phyloP scores from a whole-genome alignment of 2,329 filamentous ascomycete species.

The Hypoxylon sp. region DNA sequence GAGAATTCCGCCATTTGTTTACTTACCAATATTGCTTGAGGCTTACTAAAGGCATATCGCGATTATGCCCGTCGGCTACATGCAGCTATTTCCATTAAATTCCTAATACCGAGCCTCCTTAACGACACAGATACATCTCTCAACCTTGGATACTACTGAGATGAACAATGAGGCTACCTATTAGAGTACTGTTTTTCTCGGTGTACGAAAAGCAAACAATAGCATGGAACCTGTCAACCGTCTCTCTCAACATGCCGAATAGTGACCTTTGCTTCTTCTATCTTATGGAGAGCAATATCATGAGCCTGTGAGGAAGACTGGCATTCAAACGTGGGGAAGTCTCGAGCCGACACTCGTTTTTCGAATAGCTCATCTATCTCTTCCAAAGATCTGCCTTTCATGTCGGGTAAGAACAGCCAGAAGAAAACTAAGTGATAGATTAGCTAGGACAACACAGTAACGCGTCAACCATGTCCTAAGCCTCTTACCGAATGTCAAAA shows the following conservation, averaged over 20 bases:
- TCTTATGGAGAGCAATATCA: constrained; percentile 39
- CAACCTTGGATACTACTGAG: neutral
- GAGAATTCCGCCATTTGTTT: constrained; percentile 1
- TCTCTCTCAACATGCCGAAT: constrained; percentile 23
- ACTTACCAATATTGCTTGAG: neutral
- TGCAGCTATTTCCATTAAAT: constrained; percentile 1
- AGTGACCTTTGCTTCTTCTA: constrained; percentile 37
- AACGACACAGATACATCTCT: neutral
- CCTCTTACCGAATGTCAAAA: constrained; percentile 43
- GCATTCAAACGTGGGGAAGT: constrained; percentile 42
- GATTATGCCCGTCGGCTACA: constrained; percentile 12
- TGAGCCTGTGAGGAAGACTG: constrained; percentile 37
- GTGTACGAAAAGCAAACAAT: neutral
- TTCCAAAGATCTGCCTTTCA: constrained; percentile 47
- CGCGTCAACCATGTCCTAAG: neutral
- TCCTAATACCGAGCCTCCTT: neutral
- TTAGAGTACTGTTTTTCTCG: neutral
- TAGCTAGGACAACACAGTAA: constrained; percentile 8
- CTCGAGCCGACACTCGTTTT: constrained; percentile 41
- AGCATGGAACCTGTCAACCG: neutral
- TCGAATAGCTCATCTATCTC: constrained; percentile 48
- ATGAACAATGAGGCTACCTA: neutral
- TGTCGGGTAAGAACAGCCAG: constrained; percentile 48
- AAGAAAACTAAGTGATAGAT: constrained; percentile 27
- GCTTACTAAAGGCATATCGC: neutral